A percentile compares a stretch with the other conserved stretches of the same genome.
Evolutionary conservation across 2,329 filamentous ascomycete genomes (phyloP).

Genomic region (Aschersonia sp.): DNA sequence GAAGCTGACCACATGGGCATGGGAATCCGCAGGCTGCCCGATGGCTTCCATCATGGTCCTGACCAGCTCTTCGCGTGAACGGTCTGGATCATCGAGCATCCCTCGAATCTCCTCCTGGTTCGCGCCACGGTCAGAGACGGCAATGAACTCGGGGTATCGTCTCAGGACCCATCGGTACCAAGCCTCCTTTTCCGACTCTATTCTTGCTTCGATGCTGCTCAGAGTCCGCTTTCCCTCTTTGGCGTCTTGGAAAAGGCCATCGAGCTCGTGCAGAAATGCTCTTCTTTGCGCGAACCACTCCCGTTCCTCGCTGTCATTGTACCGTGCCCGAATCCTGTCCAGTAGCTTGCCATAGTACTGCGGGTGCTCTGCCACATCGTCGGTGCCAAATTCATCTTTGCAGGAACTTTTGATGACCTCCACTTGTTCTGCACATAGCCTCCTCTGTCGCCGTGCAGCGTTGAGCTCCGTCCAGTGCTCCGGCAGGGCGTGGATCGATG

Average conservation of each 20-base stretch:
- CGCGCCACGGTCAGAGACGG: conserved; percentile 14
- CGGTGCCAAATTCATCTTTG: conserved; percentile 24
- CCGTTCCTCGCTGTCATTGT: conserved; percentile 16
- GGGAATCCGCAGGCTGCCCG: conserved; percentile 18
- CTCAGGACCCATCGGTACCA: conserved; percentile 35
- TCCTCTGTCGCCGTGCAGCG: conserved; percentile 15
- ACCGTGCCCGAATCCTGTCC: conserved; percentile 25
- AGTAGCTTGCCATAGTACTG: conserved; percentile 33
- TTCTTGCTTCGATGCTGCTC: conserved; percentile 30
- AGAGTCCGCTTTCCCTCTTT: conserved; percentile 27
- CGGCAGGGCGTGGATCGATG: conserved; percentile 14
- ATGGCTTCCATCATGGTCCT: conserved; percentile 20
- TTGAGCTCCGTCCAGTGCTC: conserved; percentile 25
- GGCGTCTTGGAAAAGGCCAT: conserved; percentile 32
- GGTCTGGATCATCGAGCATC: conserved; percentile 22
- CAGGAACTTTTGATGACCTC: conserved; percentile 28
- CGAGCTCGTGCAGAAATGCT: conserved; percentile 34
- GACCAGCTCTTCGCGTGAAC: conserved; percentile 21
- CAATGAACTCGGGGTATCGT: conserved; percentile 22
- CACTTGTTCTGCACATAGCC: conserved; percentile 25
- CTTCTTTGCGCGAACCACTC: conserved; percentile 39
- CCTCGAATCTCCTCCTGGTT: conserved; percentile 17
- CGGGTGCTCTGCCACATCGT: conserved; percentile 28
- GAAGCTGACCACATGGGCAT: conserved; percentile 17
- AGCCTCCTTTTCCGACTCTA: conserved; percentile 34